A percentile compares a stretch with the other conserved stretches of the same genome.
phyloP scores from a whole-genome alignment of 1,139 yeast genomes.

The Kodamaea anthophila region DNA sequence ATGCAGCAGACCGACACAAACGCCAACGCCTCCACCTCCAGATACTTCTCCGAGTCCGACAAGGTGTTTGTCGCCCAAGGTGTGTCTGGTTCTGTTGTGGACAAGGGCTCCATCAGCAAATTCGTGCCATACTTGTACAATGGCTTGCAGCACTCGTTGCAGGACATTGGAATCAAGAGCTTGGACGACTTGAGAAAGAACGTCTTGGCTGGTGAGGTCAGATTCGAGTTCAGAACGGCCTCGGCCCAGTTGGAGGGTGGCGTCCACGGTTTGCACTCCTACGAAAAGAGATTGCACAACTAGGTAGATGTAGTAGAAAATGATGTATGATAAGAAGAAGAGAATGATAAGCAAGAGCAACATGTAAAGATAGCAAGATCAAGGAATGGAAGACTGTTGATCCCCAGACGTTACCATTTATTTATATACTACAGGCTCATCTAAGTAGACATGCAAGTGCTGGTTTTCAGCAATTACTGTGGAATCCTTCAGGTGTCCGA shows the following conservation, averaged over 20 bases:
- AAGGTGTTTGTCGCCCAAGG: slow-evolving; percentile 98
- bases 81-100: slow-evolving; percentile 95
- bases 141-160: slow-evolving; percentile 98
- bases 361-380: no score
- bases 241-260: slow-evolving; percentile 99
- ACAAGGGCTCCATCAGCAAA: slow-evolving; percentile 91
- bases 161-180: slow-evolving; percentile 87
- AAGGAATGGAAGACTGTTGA: no score
- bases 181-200: slow-evolving; percentile 56
- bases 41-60: slow-evolving; percentile 96
- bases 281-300: slow-evolving; percentile 94
- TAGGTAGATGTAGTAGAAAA: slow-evolving; percentile 23
- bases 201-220: slow-evolving; percentile 64
- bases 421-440: no score
- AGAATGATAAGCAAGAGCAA: neutral
- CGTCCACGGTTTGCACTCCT: slow-evolving; percentile 91
- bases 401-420: slow-evolving; percentile 1
- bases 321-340: neutral
- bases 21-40: slow-evolving; percentile 96
- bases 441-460: no score
- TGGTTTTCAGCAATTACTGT: no score
- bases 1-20: slow-evolving; percentile 87
- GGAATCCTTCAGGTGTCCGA: no score
- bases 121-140: slow-evolving; percentile 89
- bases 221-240: slow-evolving; percentile 97